Percentiles rank a stretch among this genome's conserved stretches.
Conservation (phyloP, 495 filamentous ascomycete species). For the Pyrenula aspistea region DNA sequence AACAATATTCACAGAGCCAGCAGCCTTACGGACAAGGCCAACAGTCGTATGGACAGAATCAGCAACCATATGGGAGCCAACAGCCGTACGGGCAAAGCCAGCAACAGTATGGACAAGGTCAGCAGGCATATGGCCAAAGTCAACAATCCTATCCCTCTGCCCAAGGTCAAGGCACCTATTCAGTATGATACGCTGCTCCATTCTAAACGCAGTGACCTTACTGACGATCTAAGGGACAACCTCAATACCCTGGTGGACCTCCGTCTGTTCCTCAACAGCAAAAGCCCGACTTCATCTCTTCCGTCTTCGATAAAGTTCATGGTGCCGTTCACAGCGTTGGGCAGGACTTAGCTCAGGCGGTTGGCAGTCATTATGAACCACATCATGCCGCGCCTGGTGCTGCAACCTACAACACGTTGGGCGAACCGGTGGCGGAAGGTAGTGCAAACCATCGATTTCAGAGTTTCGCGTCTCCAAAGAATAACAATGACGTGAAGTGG, state of each 20-base stretch:
- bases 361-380: conserved; percentile 37
- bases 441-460: conserved; percentile 55
- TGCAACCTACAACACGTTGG: conserved; percentile 24
- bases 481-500: conserved; percentile 68
- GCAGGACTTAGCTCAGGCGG: conserved; percentile 32
- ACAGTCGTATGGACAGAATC: conserved; percentile 8
- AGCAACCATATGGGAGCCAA: conserved; percentile 7
- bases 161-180: conserved; percentile 4
- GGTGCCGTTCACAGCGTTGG: conserved; percentile 37
- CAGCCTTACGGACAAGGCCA: conserved; percentile 2
- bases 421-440: conserved; percentile 26
- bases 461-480: conserved; percentile 65
- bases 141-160: conserved; percentile 10
- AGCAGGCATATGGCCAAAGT: neutral
- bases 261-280: conserved; percentile 2
- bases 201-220: neutral
- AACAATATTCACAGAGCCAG: conserved; percentile 8
- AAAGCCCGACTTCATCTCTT: conserved; percentile 32
- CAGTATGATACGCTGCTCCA: conserved; percentile 1
- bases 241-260: conserved; percentile 11
- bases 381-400: neutral
- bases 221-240: conserved; percentile 12
- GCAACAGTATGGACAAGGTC: neutral
- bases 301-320: conserved; percentile 46
- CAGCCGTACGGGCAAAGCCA: conserved; percentile 5